phyloP scores from a whole-genome alignment of 805 yeast species.

The Priceomyces carsonii region DNA sequence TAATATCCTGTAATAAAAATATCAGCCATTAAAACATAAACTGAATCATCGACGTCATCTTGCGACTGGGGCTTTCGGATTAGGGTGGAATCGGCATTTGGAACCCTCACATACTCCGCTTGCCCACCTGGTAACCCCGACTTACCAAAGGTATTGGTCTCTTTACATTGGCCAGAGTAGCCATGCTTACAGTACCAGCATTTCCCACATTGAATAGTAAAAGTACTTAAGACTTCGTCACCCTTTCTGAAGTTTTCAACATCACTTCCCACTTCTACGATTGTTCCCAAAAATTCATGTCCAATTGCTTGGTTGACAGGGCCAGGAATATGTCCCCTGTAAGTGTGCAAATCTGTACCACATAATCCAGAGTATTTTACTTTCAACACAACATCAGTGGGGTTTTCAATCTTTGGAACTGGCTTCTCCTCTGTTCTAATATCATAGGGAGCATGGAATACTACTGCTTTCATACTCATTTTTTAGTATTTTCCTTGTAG shows the following conservation, averaged over 20 bases:
- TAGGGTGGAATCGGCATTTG: conserved; percentile 54
- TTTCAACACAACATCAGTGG: conserved; percentile 48
- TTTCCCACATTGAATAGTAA: conserved; percentile 59
- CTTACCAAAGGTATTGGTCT: conserved; percentile 59
- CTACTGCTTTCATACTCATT: conserved; percentile 51
- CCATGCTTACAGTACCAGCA: conserved; percentile 62
- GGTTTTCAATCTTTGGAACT: conserved; percentile 36
- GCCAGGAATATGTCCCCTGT: conserved; percentile 50
- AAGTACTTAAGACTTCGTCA: conserved; percentile 47
- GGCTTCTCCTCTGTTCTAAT: conserved; percentile 41
- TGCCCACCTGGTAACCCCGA: conserved; percentile 60
- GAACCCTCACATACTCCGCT: conserved; percentile 62
- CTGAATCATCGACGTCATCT: conserved; percentile 37
- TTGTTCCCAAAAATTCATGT: conserved; percentile 50
- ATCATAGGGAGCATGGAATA: conserved; percentile 44
- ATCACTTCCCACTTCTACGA: conserved; percentile 39
- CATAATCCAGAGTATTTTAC: conserved; percentile 51
- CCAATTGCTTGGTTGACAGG: conserved; percentile 47
- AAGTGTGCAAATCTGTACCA: conserved; percentile 57
- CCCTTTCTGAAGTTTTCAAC: conserved; percentile 39
- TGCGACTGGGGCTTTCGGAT: conserved; percentile 38
- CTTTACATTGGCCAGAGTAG: conserved; percentile 53
- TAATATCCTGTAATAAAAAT: conserved; percentile 65
- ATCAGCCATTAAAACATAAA: conserved; percentile 60
- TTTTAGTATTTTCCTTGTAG: no score